Base-by-base conservation (phyloP, 2,329 filamentous ascomycete species). In the Cordyceps farinosa region DNA sequence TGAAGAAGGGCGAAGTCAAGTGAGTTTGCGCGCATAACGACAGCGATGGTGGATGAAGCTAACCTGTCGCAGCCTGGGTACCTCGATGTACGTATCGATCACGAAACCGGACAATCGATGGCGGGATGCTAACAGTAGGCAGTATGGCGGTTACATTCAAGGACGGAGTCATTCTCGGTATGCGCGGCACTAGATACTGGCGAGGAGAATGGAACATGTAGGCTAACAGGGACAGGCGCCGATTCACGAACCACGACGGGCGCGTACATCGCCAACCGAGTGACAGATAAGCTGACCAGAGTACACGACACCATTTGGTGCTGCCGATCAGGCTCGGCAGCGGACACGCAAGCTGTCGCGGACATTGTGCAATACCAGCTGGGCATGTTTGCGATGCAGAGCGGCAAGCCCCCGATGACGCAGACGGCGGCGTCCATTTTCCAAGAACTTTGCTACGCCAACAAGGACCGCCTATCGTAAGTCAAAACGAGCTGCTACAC, bases 121-220 rank as follows among this genome's bases (percentile, higher is more conserved):
- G 61, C 66, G 62, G 72, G 74, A 69, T 55, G n/a, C 69, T 72
- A 68, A 75, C 67, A 44, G 13, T 34, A 51, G 9, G 44, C 71
- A 96, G 92, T 77, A 99, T 99, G 95, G 95, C 95, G 66, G 93
- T 98, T 77, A 98, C 96, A 73, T 99, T 99, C 87, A 95, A 95
- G 76, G 93, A 97, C 73, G 95, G 95, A 66, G 95, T 99, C 65
- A 98, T 99, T 79, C 85, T 99, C 48, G 90, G 87, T 89, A 77
- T 56, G 83, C 71, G 27, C 15, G 34, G 8, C 6, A 11, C 11
- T 27, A n/a, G 17, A 11, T 7, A 5, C 22, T 47, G n/a, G 10
- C 13, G 13, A 29, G 7, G 6, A 22, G n/a, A 29, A 2, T 5
- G 40, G 11, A 15, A 2, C 15, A 10, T 17, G 11, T 17, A 1